Base-by-base conservation (phyloP, 2,329 filamentous ascomycete genomes). In the Trichocomaceae sp. region DNA sequence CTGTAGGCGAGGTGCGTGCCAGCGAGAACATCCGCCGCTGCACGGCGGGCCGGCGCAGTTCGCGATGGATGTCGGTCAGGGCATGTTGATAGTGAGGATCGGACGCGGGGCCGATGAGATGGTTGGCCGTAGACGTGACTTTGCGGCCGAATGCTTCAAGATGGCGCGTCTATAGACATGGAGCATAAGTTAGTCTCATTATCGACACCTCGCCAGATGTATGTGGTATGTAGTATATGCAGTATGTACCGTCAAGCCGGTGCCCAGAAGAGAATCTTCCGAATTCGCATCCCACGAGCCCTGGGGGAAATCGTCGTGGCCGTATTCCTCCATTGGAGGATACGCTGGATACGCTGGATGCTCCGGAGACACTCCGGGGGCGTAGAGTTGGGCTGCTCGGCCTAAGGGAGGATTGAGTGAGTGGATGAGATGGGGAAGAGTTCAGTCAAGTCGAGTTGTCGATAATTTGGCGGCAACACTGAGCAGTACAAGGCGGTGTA, bases 91-190 rank as follows among this genome's bases (percentile, higher is more conserved):
- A 97, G 72, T 90, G 86, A 42, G 67, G 72, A 59, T 85, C 82
- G 62, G 74, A 68, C 55, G 83, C 73, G 47, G 86, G 83, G 45
- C 82, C 86, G 66, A 97, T 95, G 62, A 99, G 79, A 71, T 95
- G 90, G 66, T 84, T 88, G 55, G 93, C 93, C 19, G 93, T 97
- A 26, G 90, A 90, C 29, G 91, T 93, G 59, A 97, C 90, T 75
- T 96, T 99, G 68, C 92, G 85, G 62, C 90, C 84, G 73, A 99
- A 96, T 54, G 89, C 88, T 75, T 96, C 91, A 64, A 97, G 77
- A 61, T 93, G 88, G 64, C 90, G 87, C 54, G 89, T 84, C 90
- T 96, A 62, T 50, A n/a, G 19, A 45, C 6, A 37, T 39, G 4
- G 9, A 26, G 23, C 10, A 1, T 59, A 42, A 55, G 56, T 51